phyloP scores from a whole-genome alignment of 2,329 filamentous ascomycete genomes.

The Cadophora malorum region DNA sequence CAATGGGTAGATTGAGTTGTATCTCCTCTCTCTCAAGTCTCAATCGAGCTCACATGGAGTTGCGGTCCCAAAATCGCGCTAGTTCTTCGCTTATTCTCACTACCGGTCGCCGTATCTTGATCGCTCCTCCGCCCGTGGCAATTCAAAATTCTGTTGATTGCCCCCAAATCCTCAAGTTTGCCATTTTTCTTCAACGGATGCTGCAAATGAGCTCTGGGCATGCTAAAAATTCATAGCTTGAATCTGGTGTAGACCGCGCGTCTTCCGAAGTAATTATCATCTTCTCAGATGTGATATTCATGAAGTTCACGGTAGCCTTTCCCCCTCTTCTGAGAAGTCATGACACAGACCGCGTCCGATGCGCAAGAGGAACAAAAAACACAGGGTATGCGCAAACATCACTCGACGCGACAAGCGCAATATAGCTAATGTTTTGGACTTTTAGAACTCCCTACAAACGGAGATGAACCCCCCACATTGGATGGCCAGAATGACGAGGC shows the following conservation, averaged over 20 bases:
- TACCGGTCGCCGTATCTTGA: slow-evolving; percentile 9
- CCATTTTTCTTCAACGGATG: slow-evolving; percentile 39
- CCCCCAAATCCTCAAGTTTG: slow-evolving; percentile 49
- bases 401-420: slow-evolving; percentile 15
- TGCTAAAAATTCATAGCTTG: slow-evolving; percentile 58
- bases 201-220: slow-evolving; percentile 58
- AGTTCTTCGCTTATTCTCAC: slow-evolving; percentile 5
- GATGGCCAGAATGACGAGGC: slow-evolving; percentile 42
- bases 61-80: slow-evolving; percentile 7
- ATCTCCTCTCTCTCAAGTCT: slow-evolving; percentile 3
- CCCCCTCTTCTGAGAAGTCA: slow-evolving; percentile 41
- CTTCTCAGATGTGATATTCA: slow-evolving; percentile 63
- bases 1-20: slow-evolving; percentile 20
- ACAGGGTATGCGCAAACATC: slow-evolving; percentile 36
- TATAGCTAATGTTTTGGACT: slow-evolving; percentile 29
- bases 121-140: slow-evolving; percentile 12
- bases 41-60: slow-evolving; percentile 19
- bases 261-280: slow-evolving; percentile 59
- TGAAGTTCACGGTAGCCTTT: slow-evolving; percentile 56
- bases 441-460: slow-evolving; percentile 37
- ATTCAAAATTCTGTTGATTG: slow-evolving; percentile 56
- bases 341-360: slow-evolving; percentile 47
- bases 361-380: slow-evolving; percentile 43
- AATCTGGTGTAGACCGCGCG: slow-evolving; percentile 56
- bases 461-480: slow-evolving; percentile 41